phyloP scores from a whole-genome alignment of 140 eudicot genomes.

The Flaveria floridana region DNA sequence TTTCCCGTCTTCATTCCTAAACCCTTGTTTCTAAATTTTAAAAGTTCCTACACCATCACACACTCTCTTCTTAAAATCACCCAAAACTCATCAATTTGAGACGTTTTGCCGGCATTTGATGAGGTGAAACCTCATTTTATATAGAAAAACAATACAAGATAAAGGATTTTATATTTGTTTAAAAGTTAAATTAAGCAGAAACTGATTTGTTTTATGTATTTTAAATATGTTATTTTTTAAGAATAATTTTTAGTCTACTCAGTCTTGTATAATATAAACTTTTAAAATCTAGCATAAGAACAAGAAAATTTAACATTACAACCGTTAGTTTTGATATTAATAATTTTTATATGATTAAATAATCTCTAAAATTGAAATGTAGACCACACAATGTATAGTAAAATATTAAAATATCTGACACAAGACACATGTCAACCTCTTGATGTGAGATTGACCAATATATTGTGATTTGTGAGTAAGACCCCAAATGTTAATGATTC shows the following conservation, averaged over 20 bases:
- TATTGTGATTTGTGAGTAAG: background rate
- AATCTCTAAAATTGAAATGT: background rate
- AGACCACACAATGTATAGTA: background rate
- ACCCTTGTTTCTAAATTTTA: no score
- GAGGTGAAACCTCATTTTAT: no score
- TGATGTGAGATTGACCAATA: conserved; percentile 22
- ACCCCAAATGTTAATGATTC: conserved; percentile 20
- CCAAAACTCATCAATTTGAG: no score
- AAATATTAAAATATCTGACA: background rate
- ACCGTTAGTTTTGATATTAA: background rate
- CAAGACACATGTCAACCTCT: background rate
- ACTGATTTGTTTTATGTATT: background rate
- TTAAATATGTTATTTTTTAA: no score
- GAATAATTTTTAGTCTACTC: no score
- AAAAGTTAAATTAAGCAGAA: background rate
- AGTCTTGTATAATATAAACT: no score
- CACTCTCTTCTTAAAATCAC: no score
- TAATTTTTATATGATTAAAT: background rate
- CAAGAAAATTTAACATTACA: no score
- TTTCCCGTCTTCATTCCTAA: no score
- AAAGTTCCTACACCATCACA: no score
- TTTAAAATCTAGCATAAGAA: no score
- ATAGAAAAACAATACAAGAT: background rate
- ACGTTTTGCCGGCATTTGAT: no score
- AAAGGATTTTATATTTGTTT: background rate